phyloP scores from a whole-genome alignment of 352 stramenopile species.

The Globisporangium viniferum region DNA sequence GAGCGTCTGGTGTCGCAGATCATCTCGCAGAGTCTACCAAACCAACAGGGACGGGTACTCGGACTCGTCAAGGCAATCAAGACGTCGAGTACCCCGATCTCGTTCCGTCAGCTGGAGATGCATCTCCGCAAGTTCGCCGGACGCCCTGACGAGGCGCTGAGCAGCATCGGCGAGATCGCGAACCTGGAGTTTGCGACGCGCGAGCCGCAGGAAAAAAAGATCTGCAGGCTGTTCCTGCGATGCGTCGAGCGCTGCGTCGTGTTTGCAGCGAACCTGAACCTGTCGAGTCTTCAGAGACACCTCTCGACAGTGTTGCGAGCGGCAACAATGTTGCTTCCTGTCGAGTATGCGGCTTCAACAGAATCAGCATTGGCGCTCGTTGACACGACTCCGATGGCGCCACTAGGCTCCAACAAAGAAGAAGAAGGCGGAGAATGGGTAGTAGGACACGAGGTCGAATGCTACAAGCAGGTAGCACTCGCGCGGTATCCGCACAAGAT shows the following conservation, averaged over 20 bases:
- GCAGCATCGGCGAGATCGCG: conserved; percentile 53
- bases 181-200: conserved; percentile 42
- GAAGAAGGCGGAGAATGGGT: not conserved
- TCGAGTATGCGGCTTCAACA: not conserved
- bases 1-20: conserved; percentile 48
- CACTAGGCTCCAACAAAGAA: not conserved
- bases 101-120: conserved; percentile 72
- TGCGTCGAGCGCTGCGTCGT: conserved; percentile 58
- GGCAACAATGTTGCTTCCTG: conserved; percentile 1
- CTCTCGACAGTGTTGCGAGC: conserved; percentile 36
- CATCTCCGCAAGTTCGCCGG: conserved; percentile 67
- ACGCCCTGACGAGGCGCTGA: conserved; percentile 62
- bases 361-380: conserved; percentile 17
- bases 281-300: conserved; percentile 46
- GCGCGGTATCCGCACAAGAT: conserved; percentile 32
- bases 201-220: conserved; percentile 42
- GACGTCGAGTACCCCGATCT: conserved; percentile 55
- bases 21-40: conserved; percentile 59
- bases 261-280: conserved; percentile 51
- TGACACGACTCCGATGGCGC: conserved; percentile 19
- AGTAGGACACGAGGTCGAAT: conserved; percentile 18
- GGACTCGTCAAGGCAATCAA: conserved; percentile 47
- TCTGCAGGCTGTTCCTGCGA: conserved; percentile 36
- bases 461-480: conserved; percentile 22
- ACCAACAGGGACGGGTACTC: conserved; percentile 64